A percentile compares a stretch with the other conserved stretches of the same genome.
Conservation (phyloP, 2,329 filamentous ascomycete genomes). For the Colletotrichum abscissum region DNA sequence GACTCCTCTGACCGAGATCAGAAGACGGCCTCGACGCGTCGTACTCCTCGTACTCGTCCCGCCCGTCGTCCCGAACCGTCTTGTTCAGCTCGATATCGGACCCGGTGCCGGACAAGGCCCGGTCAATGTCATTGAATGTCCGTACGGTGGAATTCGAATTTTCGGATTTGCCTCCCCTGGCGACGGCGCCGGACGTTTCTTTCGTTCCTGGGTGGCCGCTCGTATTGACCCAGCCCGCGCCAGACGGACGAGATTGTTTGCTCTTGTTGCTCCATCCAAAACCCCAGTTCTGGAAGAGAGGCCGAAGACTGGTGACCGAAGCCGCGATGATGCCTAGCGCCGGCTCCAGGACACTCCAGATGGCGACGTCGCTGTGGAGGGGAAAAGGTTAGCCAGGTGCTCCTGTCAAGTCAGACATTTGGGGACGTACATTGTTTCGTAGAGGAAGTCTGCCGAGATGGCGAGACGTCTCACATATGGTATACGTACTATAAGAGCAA, state of each 20-base stretch:
- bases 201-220: not conserved
- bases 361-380: constrained; percentile 44
- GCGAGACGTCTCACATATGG: constrained; percentile 43
- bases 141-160: constrained; percentile 7
- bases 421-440: constrained; percentile 43
- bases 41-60: constrained; percentile 6
- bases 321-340: constrained; percentile 48
- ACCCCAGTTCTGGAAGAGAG: constrained; percentile 44
- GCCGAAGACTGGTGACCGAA: constrained; percentile 44
- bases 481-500: constrained; percentile 52
- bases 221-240: constrained; percentile 5
- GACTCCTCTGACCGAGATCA: constrained; percentile 21
- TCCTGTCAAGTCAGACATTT: not conserved
- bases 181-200: not conserved
- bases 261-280: constrained; percentile 37
- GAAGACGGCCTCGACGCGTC: constrained; percentile 26
- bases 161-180: not conserved
- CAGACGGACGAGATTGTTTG: constrained; percentile 28
- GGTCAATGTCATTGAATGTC: constrained; percentile 27
- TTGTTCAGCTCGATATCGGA: constrained; percentile 35
- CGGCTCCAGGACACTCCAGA: constrained; percentile 47
- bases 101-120: constrained; percentile 8
- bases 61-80: not conserved
- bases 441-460: constrained; percentile 44
- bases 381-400: not conserved